phyloP scores from a whole-genome alignment of 2,329 filamentous ascomycete genomes.

The Tolypocladium amazonense region DNA sequence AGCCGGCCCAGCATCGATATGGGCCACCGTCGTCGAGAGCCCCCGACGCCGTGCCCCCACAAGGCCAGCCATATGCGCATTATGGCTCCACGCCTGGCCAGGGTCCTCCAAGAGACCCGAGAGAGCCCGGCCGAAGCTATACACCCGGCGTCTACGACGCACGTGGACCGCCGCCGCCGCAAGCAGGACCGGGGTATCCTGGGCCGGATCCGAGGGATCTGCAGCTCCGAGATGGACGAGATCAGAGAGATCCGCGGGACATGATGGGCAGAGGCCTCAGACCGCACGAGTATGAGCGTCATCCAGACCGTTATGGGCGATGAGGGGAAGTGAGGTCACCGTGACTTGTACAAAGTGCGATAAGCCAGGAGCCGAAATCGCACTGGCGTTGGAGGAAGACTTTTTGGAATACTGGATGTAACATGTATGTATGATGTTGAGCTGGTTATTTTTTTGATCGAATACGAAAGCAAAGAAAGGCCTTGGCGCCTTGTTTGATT shows the following conservation, averaged over 20 bases:
- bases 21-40: conserved; percentile 26
- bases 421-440: neutral
- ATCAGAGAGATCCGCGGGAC: conserved; percentile 27
- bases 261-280: conserved; percentile 31
- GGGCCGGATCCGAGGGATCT: conserved; percentile 20
- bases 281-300: conserved; percentile 35
- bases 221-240: conserved; percentile 18
- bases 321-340: conserved; percentile 10
- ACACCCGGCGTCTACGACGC: conserved; percentile 33
- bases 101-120: conserved; percentile 27
- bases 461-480: neutral
- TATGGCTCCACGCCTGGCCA: conserved; percentile 33
- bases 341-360: neutral
- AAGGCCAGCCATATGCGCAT: conserved; percentile 28
- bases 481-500: neutral
- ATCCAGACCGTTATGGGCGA: conserved; percentile 33
- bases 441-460: neutral
- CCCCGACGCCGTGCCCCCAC: conserved; percentile 28
- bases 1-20: conserved; percentile 27
- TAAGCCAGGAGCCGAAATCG: neutral
- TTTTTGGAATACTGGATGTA: neutral
- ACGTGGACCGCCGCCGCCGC: conserved; percentile 26
- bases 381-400: neutral
- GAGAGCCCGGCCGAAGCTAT: conserved; percentile 33
- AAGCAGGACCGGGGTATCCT: conserved; percentile 20